These are phyloP conservation scores for Xerocomus nothofagi DNA, from an alignment of 1,284 basidiomycete species.

Conservation along the genomic window DNA sequence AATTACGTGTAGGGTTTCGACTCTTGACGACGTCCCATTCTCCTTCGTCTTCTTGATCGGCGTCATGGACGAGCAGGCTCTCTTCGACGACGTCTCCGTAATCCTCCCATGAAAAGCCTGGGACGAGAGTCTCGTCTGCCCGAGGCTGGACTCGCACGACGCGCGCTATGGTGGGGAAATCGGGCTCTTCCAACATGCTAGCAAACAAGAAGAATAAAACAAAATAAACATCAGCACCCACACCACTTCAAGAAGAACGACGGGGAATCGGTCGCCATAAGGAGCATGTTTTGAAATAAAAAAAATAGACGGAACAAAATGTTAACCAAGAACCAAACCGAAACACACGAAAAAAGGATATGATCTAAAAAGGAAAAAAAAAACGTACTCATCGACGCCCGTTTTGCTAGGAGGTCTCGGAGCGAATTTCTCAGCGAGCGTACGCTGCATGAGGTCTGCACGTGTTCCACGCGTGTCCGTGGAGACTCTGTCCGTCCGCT, in stretches of 20 bases:
- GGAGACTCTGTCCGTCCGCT: constrained; percentile 41
- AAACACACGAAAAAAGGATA: background rate
- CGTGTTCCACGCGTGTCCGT: constrained; percentile 25
- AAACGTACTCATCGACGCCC: constrained; percentile 56
- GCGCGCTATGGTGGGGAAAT: constrained; percentile 53
- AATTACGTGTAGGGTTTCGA: constrained; percentile 48
- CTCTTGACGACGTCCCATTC: constrained; percentile 74
- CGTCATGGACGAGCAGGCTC: constrained; percentile 46
- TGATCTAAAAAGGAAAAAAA: background rate
- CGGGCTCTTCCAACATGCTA: constrained; percentile 64
- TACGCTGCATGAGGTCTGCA: constrained; percentile 35
- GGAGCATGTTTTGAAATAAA: background rate
- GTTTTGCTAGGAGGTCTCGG: constrained; percentile 61
- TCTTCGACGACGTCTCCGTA: constrained; percentile 65
- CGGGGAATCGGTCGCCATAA: background rate
- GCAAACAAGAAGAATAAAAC: constrained; percentile 8
- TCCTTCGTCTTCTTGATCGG: constrained; percentile 49
- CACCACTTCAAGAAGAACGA: background rate
- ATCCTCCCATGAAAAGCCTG: constrained; percentile 71
- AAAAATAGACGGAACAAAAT: background rate
- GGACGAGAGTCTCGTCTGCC: constrained; percentile 55
- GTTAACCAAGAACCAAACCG: background rate
- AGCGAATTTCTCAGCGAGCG: constrained; percentile 58
- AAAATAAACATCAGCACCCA: constrained; percentile 17
- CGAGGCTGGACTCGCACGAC: constrained; percentile 63